A percentile compares a stretch with the other conserved stretches of the same genome.
Evolutionary conservation across 169 alveolate genomes (phyloP).

Genomic region (Cryptosporidium felis): DNA sequence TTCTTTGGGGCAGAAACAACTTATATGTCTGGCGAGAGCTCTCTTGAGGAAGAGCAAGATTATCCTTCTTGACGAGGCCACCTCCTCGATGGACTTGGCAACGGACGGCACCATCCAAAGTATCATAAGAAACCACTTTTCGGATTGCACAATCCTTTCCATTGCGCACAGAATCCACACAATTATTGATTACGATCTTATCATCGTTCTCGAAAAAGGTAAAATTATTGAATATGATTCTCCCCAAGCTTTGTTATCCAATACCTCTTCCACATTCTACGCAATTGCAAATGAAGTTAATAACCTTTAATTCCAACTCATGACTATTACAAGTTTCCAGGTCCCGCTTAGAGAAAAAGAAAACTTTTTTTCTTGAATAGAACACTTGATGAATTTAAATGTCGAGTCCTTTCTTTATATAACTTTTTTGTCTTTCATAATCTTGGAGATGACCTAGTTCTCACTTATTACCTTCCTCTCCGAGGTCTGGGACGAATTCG

Average conservation of each 20-base stretch:
- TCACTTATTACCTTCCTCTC: no score
- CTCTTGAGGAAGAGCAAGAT: slow-evolving; percentile 75
- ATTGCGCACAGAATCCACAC: slow-evolving; percentile 92
- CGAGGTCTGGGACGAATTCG: no score
- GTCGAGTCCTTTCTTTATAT: no score
- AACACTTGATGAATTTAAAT: no score
- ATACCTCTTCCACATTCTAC: slow-evolving; percentile 51
- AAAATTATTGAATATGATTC: slow-evolving; percentile 79
- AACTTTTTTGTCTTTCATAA: no score
- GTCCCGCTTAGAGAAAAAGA: no score
- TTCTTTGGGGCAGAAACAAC: slow-evolving; percentile 85
- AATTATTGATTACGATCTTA: slow-evolving; percentile 85
- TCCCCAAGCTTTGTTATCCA: slow-evolving; percentile 74
- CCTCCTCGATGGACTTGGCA: slow-evolving; percentile 85
- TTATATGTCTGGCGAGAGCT: slow-evolving; percentile 82
- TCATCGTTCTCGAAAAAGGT: slow-evolving; percentile 86
- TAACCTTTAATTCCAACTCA: not conserved
- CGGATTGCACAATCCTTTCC: slow-evolving; percentile 84
- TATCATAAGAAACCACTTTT: slow-evolving; percentile 78
- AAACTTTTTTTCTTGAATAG: no score
- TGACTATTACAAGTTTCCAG: no score
- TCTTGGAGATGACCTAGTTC: no score
- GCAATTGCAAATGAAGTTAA: slow-evolving; percentile 45
- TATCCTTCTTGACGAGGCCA: slow-evolving; percentile 87
- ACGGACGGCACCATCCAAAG: slow-evolving; percentile 86